Conservation (phyloP, 1,284 basidiomycete species). For the Ganoderma sinense region DNA sequence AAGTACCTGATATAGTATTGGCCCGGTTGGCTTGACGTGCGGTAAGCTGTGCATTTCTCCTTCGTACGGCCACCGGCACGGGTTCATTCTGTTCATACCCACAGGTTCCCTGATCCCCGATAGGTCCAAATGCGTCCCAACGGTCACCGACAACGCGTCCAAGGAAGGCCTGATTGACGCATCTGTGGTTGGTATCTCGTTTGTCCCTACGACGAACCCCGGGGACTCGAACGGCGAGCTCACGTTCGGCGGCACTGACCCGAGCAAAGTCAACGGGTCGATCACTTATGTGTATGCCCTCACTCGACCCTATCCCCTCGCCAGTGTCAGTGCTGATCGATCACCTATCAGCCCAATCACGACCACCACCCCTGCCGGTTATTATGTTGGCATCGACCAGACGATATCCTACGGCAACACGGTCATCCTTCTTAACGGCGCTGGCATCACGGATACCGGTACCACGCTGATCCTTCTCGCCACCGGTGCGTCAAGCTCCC, state of each 20-base stretch:
- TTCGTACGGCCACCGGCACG: not conserved
- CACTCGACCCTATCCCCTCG: not conserved
- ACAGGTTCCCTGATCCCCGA: not conserved
- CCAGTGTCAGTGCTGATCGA: not conserved
- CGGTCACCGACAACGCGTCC: slow-evolving; percentile 56
- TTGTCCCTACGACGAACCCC: slow-evolving; percentile 46
- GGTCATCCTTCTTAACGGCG: slow-evolving; percentile 51
- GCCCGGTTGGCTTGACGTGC: slow-evolving; percentile 53
- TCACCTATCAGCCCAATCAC: slow-evolving; percentile 51
- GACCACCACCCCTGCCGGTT: slow-evolving; percentile 50
- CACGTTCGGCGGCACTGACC: not conserved
- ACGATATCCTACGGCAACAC: slow-evolving; percentile 56
- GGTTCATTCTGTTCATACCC: not conserved
- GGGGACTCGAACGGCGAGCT: slow-evolving; percentile 30
- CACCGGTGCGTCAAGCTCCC: slow-evolving; percentile 32
- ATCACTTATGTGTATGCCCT: not conserved
- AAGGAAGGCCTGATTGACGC: slow-evolving; percentile 31
- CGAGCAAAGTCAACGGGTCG: not conserved
- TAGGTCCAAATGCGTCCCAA: slow-evolving; percentile 22
- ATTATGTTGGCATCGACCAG: slow-evolving; percentile 71
- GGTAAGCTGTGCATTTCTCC: slow-evolving; percentile 10
- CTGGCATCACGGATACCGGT: slow-evolving; percentile 72
- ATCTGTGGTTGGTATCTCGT: slow-evolving; percentile 53
- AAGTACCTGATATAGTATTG: slow-evolving; percentile 44
- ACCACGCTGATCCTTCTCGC: slow-evolving; percentile 48